These are phyloP conservation scores for Nicotiana tomentosiformis DNA, from an alignment of 257 asterid species.

Conservation along the genomic window DNA sequence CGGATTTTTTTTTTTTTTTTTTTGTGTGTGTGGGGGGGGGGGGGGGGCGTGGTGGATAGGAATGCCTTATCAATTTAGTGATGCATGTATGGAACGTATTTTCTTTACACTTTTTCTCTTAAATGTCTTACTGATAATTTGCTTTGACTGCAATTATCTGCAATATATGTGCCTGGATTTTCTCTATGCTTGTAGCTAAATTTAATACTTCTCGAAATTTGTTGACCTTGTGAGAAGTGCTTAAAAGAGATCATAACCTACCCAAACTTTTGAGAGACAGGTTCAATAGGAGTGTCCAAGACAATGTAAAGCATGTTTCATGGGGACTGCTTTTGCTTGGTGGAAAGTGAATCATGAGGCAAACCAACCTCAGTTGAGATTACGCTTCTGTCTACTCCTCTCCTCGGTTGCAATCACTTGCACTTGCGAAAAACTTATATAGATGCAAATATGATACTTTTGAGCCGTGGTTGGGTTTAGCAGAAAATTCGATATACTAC, in stretches of 20 bases:
- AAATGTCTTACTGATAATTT: background rate
- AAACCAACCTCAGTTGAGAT: background rate
- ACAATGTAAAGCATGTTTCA: background rate
- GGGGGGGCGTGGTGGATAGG: background rate
- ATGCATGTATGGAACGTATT: background rate
- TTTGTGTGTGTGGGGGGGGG: background rate
- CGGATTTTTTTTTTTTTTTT: no score
- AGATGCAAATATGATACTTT: background rate
- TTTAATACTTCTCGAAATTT: background rate
- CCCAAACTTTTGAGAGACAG: background rate
- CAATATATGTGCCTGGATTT: background rate
- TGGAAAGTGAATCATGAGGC: background rate
- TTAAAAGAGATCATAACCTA: background rate
- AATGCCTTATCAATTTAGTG: background rate
- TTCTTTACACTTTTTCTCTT: background rate
- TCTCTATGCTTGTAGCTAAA: background rate
- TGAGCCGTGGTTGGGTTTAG: background rate
- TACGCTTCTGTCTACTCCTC: background rate
- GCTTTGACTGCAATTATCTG: background rate
- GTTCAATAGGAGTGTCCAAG: background rate
- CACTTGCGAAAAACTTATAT: background rate
- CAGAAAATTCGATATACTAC: background rate
- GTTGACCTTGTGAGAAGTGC: background rate
- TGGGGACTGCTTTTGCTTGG: background rate
- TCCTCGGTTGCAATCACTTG: background rate